Evolutionary conservation across 2,329 filamentous ascomycete genomes (phyloP), one percentile per base, ranked within the genome.

Genomic region (Fusarium clavum): DNA sequence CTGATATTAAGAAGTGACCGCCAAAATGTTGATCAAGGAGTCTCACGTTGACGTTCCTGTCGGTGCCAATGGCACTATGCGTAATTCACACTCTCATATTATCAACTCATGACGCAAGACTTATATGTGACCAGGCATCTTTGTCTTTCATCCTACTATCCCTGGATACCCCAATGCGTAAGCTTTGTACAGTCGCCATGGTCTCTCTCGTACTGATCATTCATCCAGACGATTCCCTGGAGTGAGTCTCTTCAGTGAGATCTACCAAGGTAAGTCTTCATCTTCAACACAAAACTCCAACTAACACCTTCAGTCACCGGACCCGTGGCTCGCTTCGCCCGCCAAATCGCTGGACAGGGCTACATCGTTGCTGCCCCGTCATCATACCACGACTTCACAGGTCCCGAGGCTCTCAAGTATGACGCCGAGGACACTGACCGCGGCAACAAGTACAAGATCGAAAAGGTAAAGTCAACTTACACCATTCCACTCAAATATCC

Each of bases 311-410:
- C 40, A 94, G 94, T 98, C 20, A 97, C 94, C 62, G 94, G 94
- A 3, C 94, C 94, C 3, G 94, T 98, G 27, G 88, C 91, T 64
- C 90, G 95, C 56, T 97, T 98, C 76, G 94, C 93, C 54, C 90
- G 94, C 64, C 94, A 97, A 79, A 97, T 98, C 75, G 93, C 94
- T 41, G 92, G 93, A 5, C 93, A 97, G 71, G 95, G 94, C 76
- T 98, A 97, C 83, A 97, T 98, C 73, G 94, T 95, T 71, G 94
- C 92, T 12, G 94, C 94, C 0, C 94, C 94, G 1, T 96, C 92
- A 38, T 94, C 91, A 32, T 98, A 97, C 81, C 94, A 98, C 79
- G 94, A 98, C 80, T 98, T 98, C 81, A 93, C 90, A 2, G 92
- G 92, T 7, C 93, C 94, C 0, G 93, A 95, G 75, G 84, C 94